Evolutionary conservation across 2,329 filamentous ascomycete species (phyloP).

Genomic region (Ceratocystis huliohia): DNA sequence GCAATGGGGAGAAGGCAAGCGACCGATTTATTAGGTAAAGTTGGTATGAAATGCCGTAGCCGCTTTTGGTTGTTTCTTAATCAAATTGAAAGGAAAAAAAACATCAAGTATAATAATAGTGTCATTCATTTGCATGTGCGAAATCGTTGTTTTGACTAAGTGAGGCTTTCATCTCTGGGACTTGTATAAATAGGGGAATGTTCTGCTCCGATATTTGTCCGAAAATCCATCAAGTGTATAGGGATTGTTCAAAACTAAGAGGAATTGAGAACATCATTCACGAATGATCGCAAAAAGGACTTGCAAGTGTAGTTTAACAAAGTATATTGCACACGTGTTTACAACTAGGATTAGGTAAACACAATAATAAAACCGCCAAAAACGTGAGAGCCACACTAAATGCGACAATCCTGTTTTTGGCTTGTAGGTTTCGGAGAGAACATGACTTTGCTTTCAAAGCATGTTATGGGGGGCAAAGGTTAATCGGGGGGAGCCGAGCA

Average conservation of each 20-base stretch:
- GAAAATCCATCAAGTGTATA: neutral
- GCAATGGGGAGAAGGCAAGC: conserved; percentile 32
- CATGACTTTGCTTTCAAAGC: neutral
- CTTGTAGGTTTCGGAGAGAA: neutral
- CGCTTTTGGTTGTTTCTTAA: conserved; percentile 17
- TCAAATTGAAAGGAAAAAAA: conserved; percentile 2
- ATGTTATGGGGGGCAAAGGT: neutral
- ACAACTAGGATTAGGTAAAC: conserved; percentile 37
- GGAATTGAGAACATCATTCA: neutral
- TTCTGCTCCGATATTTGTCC: neutral
- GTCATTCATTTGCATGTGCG: too few species aligned
- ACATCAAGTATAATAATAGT: neutral
- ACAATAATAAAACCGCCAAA: conserved; percentile 36
- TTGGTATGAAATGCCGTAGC: conserved; percentile 4
- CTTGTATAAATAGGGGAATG: neutral
- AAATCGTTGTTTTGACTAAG: neutral
- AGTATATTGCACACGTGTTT: conserved; percentile 29
- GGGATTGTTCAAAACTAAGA: too few species aligned
- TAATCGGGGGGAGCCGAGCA: neutral
- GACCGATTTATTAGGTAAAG: conserved; percentile 31
- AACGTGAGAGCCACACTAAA: conserved; percentile 20
- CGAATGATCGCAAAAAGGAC: neutral
- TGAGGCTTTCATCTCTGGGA: neutral
- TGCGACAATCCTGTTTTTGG: neutral
- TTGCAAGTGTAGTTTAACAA: conserved; percentile 2